These are phyloP conservation scores for Cucumis hystrix DNA, from an alignment of 306 rosid species.

Conservation along the genomic window DNA sequence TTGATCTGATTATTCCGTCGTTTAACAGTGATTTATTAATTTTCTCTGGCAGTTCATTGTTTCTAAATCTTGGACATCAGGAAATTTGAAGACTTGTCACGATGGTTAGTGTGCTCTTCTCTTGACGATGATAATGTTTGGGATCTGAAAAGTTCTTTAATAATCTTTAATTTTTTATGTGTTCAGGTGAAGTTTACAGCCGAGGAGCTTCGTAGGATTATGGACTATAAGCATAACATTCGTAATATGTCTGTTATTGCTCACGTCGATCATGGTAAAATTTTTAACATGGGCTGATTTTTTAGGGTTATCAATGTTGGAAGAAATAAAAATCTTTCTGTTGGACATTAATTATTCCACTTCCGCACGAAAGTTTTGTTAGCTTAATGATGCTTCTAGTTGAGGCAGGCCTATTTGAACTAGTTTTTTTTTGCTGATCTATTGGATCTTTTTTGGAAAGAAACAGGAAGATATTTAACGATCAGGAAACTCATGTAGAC, in stretches of 20 bases:
- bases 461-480: not conserved
- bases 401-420: not conserved
- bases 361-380: not conserved
- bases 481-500: not conserved
- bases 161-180: not conserved
- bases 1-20: not conserved
- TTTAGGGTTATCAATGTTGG: not conserved
- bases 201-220: slow-evolving; percentile 73
- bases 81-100: not conserved
- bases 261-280: slow-evolving; percentile 73
- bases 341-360: not conserved
- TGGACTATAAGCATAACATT: slow-evolving; percentile 75
- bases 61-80: not conserved
- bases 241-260: slow-evolving; percentile 97
- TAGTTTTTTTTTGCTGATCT: not conserved
- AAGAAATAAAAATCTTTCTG: not conserved
- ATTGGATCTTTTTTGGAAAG: not conserved
- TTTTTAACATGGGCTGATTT: not conserved
- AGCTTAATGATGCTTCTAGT: not conserved
- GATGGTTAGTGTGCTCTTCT: not conserved
- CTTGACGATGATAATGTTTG: not conserved
- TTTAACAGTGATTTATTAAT: not conserved
- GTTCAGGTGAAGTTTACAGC: slow-evolving; percentile 94
- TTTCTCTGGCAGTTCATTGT: not conserved
- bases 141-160: not conserved